These are phyloP conservation scores for Blastomyces gilchristii DNA, from an alignment of 2,329 filamentous ascomycete species.

Conservation along the genomic window DNA sequence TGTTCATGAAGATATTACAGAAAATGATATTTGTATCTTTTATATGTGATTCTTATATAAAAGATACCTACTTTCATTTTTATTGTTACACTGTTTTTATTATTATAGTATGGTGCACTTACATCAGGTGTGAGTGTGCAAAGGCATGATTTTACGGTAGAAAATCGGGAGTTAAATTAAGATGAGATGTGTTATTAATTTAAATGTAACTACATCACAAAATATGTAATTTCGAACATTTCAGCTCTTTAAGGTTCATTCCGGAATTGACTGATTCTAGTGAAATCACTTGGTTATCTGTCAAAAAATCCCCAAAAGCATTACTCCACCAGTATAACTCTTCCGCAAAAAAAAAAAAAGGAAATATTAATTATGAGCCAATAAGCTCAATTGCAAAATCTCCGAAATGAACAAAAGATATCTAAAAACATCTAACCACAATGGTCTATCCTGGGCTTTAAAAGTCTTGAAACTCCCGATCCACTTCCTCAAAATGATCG, in stretches of 20 bases:
- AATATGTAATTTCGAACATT: neutral
- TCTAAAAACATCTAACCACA: no score
- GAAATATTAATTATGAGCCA: neutral
- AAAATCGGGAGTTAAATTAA: neutral
- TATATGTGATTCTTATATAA: no score
- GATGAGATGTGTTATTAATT: neutral
- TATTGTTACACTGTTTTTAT: no score
- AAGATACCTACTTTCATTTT: no score
- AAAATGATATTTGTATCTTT: no score
- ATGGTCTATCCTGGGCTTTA: slow-evolving; percentile 9
- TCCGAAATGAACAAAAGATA: neutral
- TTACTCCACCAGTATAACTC: no score
- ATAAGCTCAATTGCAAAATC: neutral
- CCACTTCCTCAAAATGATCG: slow-evolving; percentile 74
- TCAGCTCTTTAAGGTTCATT: neutral
- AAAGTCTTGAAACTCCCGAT: slow-evolving; percentile 57
- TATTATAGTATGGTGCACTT: no score
- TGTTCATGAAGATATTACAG: no score
- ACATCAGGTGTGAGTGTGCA: no score
- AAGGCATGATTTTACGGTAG: no score
- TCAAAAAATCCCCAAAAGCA: no score
- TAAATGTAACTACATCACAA: neutral
- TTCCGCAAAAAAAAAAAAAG: neutral
- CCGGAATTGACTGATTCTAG: neutral
- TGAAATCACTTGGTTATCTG: neutral